Conservation (phyloP, 1,284 basidiomycete genomes). For the Sutorius eximius region DNA sequence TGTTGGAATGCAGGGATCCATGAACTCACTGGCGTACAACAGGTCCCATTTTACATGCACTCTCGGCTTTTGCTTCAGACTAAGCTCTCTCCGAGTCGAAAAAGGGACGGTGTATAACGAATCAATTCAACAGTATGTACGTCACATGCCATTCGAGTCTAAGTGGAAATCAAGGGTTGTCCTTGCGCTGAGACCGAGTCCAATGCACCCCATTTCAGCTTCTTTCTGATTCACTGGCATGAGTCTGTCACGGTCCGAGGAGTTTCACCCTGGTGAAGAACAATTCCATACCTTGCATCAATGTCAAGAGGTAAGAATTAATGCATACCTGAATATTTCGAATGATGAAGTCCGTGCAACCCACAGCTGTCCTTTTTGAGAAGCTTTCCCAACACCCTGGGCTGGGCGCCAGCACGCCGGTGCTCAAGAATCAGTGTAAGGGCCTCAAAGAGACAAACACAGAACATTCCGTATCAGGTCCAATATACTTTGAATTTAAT, state of each 20-base stretch:
- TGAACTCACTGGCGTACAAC: background rate
- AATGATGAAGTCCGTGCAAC: background rate
- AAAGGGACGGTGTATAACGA: background rate
- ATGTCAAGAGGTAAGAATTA: background rate
- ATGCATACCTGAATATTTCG: background rate
- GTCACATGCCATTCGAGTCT: no score
- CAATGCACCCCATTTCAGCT: background rate
- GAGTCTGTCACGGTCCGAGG: no score
- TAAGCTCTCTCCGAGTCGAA: background rate
- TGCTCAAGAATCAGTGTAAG: background rate
- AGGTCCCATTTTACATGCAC: background rate
- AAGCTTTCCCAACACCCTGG: background rate
- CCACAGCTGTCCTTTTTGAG: background rate
- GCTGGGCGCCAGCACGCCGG: no score
- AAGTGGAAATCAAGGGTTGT: background rate
- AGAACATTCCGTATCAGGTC: background rate
- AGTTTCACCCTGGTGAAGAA: background rate
- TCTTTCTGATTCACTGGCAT: background rate
- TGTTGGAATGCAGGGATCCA: background rate
- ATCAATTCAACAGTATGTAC: background rate
- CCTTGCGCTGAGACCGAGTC: background rate
- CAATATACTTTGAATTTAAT: background rate
- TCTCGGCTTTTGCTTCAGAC: background rate
- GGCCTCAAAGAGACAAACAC: background rate
- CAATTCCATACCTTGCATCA: background rate